Percentiles rank a stretch among this genome's conserved stretches.
Evolutionary conservation across 345 rosid species (phyloP).

Genomic region (Geranium rotundifolium): DNA sequence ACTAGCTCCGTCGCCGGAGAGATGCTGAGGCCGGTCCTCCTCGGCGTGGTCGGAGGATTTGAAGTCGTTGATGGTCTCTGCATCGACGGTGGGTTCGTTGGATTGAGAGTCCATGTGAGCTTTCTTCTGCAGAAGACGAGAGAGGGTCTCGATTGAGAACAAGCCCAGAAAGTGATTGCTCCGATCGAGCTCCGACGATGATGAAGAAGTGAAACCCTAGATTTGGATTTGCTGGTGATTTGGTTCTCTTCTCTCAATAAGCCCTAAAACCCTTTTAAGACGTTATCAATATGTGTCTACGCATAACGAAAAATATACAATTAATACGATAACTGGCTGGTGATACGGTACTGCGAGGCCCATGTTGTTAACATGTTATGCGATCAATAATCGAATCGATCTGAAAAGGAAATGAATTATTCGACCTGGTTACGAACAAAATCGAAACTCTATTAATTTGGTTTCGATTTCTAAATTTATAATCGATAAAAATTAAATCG

Average conservation of each 20-base stretch:
- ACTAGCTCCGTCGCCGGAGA: slow-evolving; percentile 55
- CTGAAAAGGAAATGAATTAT: too few species aligned
- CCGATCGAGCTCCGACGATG: slow-evolving; percentile 6
- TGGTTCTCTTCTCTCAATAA: not conserved
- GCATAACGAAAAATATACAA: too few species aligned
- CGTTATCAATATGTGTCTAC: not conserved
- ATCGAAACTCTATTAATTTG: too few species aligned
- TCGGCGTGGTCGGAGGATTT: slow-evolving; percentile 31
- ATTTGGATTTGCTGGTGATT: not conserved
- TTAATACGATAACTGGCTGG: too few species aligned
- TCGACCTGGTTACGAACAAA: too few species aligned
- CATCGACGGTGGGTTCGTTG: slow-evolving; percentile 27
- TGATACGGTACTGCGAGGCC: too few species aligned
- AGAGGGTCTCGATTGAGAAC: too few species aligned
- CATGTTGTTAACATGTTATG: too few species aligned
- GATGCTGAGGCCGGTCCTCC: slow-evolving; percentile 45
- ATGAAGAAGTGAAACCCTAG: slow-evolving; percentile 4
- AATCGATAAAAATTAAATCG: too few species aligned
- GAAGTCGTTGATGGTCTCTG: slow-evolving; percentile 23
- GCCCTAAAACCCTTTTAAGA: not conserved
- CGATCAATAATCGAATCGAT: too few species aligned
- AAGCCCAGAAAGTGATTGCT: not conserved
- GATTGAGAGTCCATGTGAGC: slow-evolving; percentile 38
- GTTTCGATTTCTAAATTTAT: too few species aligned
- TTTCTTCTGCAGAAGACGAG: slow-evolving; percentile 3